Evolutionary conservation across 371 early-diverging fungal species (phyloP).

Genomic region (Mortierella sp.): DNA sequence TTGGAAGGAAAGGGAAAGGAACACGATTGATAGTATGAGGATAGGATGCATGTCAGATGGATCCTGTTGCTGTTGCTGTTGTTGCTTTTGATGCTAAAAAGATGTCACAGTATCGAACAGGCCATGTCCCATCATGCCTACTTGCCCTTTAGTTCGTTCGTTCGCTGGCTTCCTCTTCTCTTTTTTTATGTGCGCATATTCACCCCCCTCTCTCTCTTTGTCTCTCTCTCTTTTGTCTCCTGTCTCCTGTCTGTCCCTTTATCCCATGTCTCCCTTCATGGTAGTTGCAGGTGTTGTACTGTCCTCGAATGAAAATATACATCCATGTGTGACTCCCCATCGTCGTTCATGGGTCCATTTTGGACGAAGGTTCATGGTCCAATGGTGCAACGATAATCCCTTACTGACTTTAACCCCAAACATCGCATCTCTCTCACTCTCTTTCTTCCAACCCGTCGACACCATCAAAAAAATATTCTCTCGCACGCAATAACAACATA

Average conservation of each 20-base stretch:
- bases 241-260: background rate
- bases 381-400: slow-evolving; percentile 9
- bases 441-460: background rate
- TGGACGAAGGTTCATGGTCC: background rate
- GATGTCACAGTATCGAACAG: background rate
- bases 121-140: background rate
- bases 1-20: too few species aligned
- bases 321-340: background rate
- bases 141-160: background rate
- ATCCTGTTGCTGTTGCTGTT: background rate
- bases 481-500: background rate
- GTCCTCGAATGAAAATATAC: background rate
- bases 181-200: background rate
- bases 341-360: background rate
- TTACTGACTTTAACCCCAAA: background rate
- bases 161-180: background rate
- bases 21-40: too few species aligned
- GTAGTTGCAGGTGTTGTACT: background rate
- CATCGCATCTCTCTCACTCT: background rate
- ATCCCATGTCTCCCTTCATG: background rate
- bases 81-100: background rate
- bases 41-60: background rate
- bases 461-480: background rate
- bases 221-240: background rate
- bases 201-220: background rate